These are phyloP conservation scores for Kwoniella mangroviensis DNA, from an alignment of 768 basidiomycete species.

Conservation along the genomic window DNA sequence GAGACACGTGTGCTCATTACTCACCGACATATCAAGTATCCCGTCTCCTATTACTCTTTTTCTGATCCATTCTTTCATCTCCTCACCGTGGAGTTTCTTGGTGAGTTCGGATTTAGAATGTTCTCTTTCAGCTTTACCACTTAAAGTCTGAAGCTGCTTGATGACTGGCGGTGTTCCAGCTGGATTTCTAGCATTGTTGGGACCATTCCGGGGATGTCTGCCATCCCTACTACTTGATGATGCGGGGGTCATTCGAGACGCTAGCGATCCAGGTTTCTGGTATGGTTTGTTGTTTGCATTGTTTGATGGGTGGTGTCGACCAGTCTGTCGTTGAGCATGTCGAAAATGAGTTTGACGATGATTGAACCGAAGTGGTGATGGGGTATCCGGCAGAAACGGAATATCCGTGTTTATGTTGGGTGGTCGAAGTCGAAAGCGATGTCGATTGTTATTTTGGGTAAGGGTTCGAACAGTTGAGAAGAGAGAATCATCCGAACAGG, in stretches of 20 bases:
- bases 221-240: conserved; percentile 10
- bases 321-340: conserved; percentile 11
- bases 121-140: conserved; percentile 26
- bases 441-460: neutral
- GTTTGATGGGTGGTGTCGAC: conserved; percentile 22
- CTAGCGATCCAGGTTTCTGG: conserved; percentile 21
- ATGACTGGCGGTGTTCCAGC: conserved; percentile 18
- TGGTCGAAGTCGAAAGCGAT: conserved; percentile 9
- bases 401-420: conserved; percentile 10
- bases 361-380: conserved; percentile 1
- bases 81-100: conserved; percentile 35
- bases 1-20: conserved; percentile 11
- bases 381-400: neutral
- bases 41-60: conserved; percentile 32
- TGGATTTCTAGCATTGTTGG: conserved; percentile 16
- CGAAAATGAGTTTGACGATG: neutral
- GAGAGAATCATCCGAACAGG: conserved; percentile 11
- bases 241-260: conserved; percentile 1
- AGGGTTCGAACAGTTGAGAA: neutral
- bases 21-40: conserved; percentile 45
- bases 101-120: conserved; percentile 28
- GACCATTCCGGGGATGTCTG: conserved; percentile 4
- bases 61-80: conserved; percentile 47
- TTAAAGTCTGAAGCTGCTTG: conserved; percentile 11
- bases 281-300: conserved; percentile 29